Conservation (phyloP, 176 grass and related monocot species). For the Avena atlantica region DNA sequence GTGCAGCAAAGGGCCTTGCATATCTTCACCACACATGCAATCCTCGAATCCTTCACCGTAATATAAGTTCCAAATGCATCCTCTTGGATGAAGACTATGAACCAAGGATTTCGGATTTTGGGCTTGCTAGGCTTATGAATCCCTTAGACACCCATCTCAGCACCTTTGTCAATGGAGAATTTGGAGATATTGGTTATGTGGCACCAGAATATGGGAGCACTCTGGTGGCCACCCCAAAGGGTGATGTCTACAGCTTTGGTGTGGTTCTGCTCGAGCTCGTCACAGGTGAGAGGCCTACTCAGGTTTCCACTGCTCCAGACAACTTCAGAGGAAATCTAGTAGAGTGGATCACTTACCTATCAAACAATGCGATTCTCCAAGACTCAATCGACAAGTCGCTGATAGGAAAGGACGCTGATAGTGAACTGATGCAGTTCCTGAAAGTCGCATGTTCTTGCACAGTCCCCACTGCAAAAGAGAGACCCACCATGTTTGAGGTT, state of each 20-base stretch:
- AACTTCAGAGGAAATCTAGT: conserved; percentile 80
- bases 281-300: conserved; percentile 76
- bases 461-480: conserved; percentile 61
- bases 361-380: conserved; percentile 60
- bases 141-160: conserved; percentile 92
- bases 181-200: conserved; percentile 86
- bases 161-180: conserved; percentile 91
- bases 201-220: conserved; percentile 82
- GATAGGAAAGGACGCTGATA: conserved; percentile 51
- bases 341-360: conserved; percentile 75
- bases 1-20: conserved; percentile 79
- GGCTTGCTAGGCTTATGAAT: conserved; percentile 92
- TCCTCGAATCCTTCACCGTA: conserved; percentile 84
- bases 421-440: conserved; percentile 76
- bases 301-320: conserved; percentile 73
- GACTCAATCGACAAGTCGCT: conserved; percentile 73
- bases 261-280: conserved; percentile 85
- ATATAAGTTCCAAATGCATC: conserved; percentile 95
- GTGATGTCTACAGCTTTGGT: conserved; percentile 85
- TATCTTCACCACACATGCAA: conserved; percentile 97
- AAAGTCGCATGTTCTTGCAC: conserved; percentile 82
- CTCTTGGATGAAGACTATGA: conserved; percentile 76
- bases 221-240: conserved; percentile 76
- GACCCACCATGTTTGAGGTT: conserved; percentile 98
- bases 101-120: conserved; percentile 91